Evolutionary conservation across 768 basidiomycete genomes (phyloP).

Genomic region (Podaxis mareebaensis): DNA sequence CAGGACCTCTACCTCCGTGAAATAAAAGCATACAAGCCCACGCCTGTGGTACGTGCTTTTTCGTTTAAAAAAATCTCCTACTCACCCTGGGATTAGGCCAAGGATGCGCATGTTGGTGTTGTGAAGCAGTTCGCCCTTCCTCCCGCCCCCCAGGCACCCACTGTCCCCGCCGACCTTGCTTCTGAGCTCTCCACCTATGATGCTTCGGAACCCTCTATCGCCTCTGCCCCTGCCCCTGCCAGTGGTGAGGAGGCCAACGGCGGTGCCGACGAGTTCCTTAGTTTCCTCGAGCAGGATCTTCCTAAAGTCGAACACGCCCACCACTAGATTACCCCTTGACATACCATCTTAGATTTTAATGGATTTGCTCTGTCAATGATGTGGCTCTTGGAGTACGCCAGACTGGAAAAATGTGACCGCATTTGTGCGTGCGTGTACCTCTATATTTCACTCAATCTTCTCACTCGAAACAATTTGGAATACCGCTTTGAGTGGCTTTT

Average conservation of each 20-base stretch:
- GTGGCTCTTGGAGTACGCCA: not conserved
- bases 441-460: too few species aligned
- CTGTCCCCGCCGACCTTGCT: slow-evolving; percentile 83
- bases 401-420: not conserved
- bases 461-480: too few species aligned
- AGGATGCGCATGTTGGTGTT: slow-evolving; percentile 85
- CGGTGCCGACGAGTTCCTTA: slow-evolving; percentile 77
- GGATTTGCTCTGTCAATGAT: not conserved
- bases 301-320: slow-evolving; percentile 61
- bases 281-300: slow-evolving; percentile 80
- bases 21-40: slow-evolving; percentile 87
- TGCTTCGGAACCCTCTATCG: slow-evolving; percentile 65
- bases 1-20: slow-evolving; percentile 92
- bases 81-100: slow-evolving; percentile 52
- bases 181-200: slow-evolving; percentile 87
- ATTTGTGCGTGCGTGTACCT: not conserved
- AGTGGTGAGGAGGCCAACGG: slow-evolving; percentile 43
- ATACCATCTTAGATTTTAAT: slow-evolving; percentile 13
- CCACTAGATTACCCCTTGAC: slow-evolving; percentile 27
- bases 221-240: slow-evolving; percentile 34
- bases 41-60: slow-evolving; percentile 57
- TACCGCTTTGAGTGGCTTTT: too few species aligned
- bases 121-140: slow-evolving; percentile 86
- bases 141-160: slow-evolving; percentile 69
- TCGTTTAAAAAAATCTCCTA: not conserved